Evolutionary conservation across 768 basidiomycete species (phyloP), one percentile per base, ranked within the genome.

Genomic region (Dioszegia aurantiaca): DNA sequence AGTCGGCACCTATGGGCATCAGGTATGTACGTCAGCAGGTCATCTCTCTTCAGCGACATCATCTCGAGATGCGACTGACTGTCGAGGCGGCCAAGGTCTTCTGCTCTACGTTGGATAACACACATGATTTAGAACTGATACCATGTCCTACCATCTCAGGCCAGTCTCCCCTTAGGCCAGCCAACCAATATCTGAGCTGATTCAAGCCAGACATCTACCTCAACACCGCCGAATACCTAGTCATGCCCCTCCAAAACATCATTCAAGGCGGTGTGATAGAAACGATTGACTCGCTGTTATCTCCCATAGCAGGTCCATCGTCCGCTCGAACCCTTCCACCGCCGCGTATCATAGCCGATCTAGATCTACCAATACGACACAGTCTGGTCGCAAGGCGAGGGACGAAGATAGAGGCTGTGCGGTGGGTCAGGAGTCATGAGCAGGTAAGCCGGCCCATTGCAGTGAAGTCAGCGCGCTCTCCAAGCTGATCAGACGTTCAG

Each of bases 171-270:
- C 14, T 6, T 17, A 27, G 23, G 12, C 24, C 24, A 30, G 4
- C 28, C 23, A 1, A 8, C 42, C 49, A 17, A 33, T 37, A 16
- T 17, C 27, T 42, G 17, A 9, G 17, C 21, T 2, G 1, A 27
- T 16, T 4, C 21, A 19, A 16, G 31, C 33, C 5, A 70, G 68
- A 58, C 30, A 58, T 65, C 19, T 70, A 65, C 52, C 27, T 14
- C 41, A 12, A 54, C 12, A n/a, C 54, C 2, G 55, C 66, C 4
- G 42, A 57, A 19, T 69, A 64, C 55, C 63, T 65, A 19, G 70
- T 77, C 45, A 47, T 77, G 37, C 75, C 75, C 3, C 42, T 77
- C 16, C 63, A 75, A 40, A 77, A 77, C 42, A 69, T 70, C 21
- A 64, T 77, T 21, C 68, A 72, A 27, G 75, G 75, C n/a, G 55